Base-by-base conservation (phyloP, 2,329 filamentous ascomycete species). In the Colletotrichum sp. region DNA sequence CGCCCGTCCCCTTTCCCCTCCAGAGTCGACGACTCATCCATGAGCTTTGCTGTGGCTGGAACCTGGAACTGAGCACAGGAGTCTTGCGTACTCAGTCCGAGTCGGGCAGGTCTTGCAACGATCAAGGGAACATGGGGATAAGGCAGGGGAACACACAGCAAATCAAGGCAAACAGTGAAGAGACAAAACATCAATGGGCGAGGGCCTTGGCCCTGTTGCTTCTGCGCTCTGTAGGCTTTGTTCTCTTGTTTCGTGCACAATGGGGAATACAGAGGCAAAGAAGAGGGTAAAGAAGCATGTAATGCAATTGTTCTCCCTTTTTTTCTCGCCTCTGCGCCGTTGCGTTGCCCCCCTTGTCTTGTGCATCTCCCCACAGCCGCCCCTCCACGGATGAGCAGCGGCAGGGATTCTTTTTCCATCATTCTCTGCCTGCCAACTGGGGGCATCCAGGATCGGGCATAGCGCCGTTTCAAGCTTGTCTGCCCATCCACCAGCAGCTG, bases 391-490 rank as follows among this genome's bases (percentile, higher is more conserved):
- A 69, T 69, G 70, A 74, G 65, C 70, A 61, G 74, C 65, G 64
- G 65, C 65, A 76, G 65, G 74, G 74, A 76, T 74, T 58, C 27
- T 61, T 27, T 36, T 52, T 52, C 43, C 43, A 52, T 52, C 43
- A 22, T 52, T 36, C 28, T 43, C 56, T 52, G 56, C 66, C 55
- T 48, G 25, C 39, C 30, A 22, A n/a, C 70, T 22, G 58, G 70
- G 58, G 62, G 43, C 22, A 39, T n/a, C 36, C 34, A 74, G 64
- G 70, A 76, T 69, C 70, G 65, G 70, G 70, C 32, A 66, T 76
- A 74, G 74, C 74, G 74, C 65, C 70, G 74, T 76, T 76, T 76
- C 74, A 76, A 74, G 74, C 34, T 52, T 58, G 58, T 43, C 43
- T 36, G 34, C 34, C 70, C 70, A 70, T 65, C 58, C 70, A 65